Base-by-base conservation (phyloP, 768 basidiomycete species). In the Tricholoma saponaceum region DNA sequence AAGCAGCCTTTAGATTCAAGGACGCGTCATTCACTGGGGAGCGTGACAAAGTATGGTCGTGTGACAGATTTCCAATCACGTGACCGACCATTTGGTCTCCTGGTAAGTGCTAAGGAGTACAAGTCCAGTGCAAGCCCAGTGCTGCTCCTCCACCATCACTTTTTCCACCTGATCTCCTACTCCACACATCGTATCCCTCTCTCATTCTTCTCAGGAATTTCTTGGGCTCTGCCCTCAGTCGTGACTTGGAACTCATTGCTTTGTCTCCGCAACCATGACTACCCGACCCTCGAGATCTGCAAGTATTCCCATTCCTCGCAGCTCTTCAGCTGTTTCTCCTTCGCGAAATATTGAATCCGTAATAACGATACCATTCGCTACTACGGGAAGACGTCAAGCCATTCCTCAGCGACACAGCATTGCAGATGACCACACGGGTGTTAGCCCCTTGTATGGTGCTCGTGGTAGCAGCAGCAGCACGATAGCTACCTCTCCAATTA, bases 241-340 rank as follows among this genome's bases (percentile, higher is more conserved):
- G 39, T 26, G 30, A n/a, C 25, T 22, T 26, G 35, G 46, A 47
- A 22, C 5, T 6, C 9, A 23, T 37, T 56, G 16, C 51, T 56
- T 53, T 52, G 37, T 39, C 55, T 30, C 16, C 37, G 28, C 35
- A 23, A 56, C 54, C 60, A 84, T 83, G 79, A 74, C 78, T 30
- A 69, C 71, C 13, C 74, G 86, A 57, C 80, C 82, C 43, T 74
- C 82, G 12, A 81, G 87, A 66, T 83, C 86, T 0, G 76, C 86
- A 22, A 89, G 81, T 66, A 86, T 89, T 66, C 85, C 87, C 39
- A 83, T 87, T 57, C 83, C 83, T n/a, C 76, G 80, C 54, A 77
- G 69, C 58, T 67, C 76, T 22, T 69, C 75, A 30, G 72, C 79
- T 20, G 72, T 74, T 5, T 75, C 80, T 5, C 76, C 83, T 37